Base-by-base conservation (phyloP, 441 rosid species). In the Theobroma grandiflorum region DNA sequence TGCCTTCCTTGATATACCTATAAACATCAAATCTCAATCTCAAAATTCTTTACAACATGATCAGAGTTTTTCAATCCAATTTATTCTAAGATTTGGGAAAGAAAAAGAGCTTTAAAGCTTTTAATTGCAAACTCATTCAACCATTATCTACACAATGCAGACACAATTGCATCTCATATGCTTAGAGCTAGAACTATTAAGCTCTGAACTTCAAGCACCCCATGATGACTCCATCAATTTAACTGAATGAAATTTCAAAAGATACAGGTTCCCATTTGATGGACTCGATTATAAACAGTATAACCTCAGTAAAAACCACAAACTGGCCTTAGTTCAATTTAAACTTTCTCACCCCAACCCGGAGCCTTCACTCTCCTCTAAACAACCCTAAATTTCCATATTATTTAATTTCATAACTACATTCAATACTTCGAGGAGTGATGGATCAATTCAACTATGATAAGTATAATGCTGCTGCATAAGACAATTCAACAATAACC, bases 1-100 rank as follows among this genome's bases (percentile, higher is more conserved):
- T 95, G 76, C 99, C 99, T 91, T 97, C 99, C 86, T 97, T 97
- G 83, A 96, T 95, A 81, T 89, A 94, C 90, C 99, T 97, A 75
- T 57, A 64, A 35, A 79, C 62, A 16, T 35, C 57, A 45, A 26
- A 8, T 64, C 35, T 59, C 18, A 47, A 67, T 57, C n/a, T 70
- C 68, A 57, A 58, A 43, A n/a, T 16, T 12, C 10, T 35, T 72
- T 72, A 16, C 31, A 72, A 35, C 38, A 69, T 26, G 11, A 69
- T 47, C n/a, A 4, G 57, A 26, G 20, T 47, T 69, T 47, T 69
- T 4, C 22, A 33, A 49, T 14, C 59, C 58, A 31, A 47, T 4
- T 15, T 15, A 70, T 49, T 49, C 59, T 70, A 70, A 15, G 59
- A 70, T 31, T 47, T 4, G 3, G 11, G 6, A 47, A 69, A 1